Percentiles rank a stretch among this genome's conserved stretches.
Conservation (phyloP, 192 early-diverging fungal species). For the Fimicolochytrium jonesii region DNA sequence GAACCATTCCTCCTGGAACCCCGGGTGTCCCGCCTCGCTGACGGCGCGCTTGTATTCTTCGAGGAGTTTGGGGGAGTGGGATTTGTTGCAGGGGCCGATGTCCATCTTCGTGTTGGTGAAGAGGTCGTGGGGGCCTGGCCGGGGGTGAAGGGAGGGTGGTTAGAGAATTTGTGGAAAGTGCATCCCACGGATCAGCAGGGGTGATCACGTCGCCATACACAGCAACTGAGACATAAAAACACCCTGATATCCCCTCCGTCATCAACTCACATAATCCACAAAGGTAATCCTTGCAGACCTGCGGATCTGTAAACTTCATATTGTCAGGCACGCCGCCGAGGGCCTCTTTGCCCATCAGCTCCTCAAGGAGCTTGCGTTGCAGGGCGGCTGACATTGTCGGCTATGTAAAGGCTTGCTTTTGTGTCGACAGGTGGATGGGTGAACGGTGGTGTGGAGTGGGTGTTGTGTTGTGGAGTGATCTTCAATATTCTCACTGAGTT, state of each 20-base stretch:
- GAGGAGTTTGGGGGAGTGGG: slow-evolving; percentile 46
- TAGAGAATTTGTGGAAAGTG: background rate
- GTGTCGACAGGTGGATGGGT: background rate
- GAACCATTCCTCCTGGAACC: slow-evolving; percentile 45
- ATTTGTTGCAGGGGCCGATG: slow-evolving; percentile 46
- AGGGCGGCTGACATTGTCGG: slow-evolving; percentile 21
- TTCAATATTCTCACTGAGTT: too few relatives aligned
- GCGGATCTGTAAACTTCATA: slow-evolving; percentile 33
- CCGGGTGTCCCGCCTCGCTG: slow-evolving; percentile 23
- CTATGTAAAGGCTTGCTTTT: background rate
- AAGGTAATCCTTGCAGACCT: slow-evolving; percentile 45
- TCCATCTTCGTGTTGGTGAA: slow-evolving; percentile 49
- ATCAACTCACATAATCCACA: slow-evolving; percentile 38
- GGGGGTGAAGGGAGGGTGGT: too few relatives aligned
- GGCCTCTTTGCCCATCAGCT: slow-evolving; percentile 51
- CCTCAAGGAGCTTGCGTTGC: slow-evolving; percentile 35
- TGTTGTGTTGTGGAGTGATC: too few relatives aligned
- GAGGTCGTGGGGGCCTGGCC: slow-evolving; percentile 41
- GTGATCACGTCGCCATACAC: background rate
- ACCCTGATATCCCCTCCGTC: too few relatives aligned
- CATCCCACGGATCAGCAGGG: background rate
- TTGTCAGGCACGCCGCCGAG: slow-evolving; percentile 45
- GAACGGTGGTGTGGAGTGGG: too few relatives aligned
- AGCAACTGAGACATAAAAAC: background rate
- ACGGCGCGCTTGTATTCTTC: slow-evolving; percentile 42